These are phyloP conservation scores for Candida tropicalis DNA, from an alignment of 1,139 yeast species.

Conservation along the genomic window DNA sequence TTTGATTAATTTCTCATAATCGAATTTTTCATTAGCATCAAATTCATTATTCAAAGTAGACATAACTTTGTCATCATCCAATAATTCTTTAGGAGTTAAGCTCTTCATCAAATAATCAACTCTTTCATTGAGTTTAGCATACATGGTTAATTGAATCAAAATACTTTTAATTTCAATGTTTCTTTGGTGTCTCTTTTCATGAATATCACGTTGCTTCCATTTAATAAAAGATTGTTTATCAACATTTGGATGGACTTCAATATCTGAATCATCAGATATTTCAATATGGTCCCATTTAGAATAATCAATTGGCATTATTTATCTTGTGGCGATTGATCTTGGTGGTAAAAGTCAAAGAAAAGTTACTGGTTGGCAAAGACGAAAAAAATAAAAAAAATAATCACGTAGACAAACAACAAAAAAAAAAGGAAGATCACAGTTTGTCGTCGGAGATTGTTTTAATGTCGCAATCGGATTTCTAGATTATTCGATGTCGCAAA, in stretches of 20 bases:
- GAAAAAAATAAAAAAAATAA: background rate
- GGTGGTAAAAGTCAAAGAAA: background rate
- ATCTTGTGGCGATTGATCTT: background rate
- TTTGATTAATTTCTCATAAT: slow-evolving; percentile 38
- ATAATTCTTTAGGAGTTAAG: slow-evolving; percentile 37
- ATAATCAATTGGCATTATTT: slow-evolving; percentile 77
- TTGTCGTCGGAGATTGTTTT: background rate
- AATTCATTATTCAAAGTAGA: slow-evolving; percentile 49
- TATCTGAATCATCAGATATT: slow-evolving; percentile 91
- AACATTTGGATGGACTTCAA: slow-evolving; percentile 97
- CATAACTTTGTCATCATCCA: slow-evolving; percentile 41
- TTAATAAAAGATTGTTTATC: slow-evolving; percentile 89
- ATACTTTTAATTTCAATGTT: slow-evolving; percentile 75
- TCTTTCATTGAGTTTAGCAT: slow-evolving; percentile 68
- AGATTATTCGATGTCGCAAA: slow-evolving; percentile 1
- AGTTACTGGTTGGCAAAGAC: no score
- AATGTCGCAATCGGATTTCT: background rate
- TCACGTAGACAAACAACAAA: background rate
- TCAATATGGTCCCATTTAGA: slow-evolving; percentile 98
- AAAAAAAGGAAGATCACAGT: background rate
- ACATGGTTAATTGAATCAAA: slow-evolving; percentile 75
- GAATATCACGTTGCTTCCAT: slow-evolving; percentile 98
- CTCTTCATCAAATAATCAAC: slow-evolving; percentile 62
- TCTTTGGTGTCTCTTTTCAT: slow-evolving; percentile 84
- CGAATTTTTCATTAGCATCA: slow-evolving; percentile 59